Conservation (phyloP, 1,139 yeast species). For the Groenewaldozyma sp. region DNA sequence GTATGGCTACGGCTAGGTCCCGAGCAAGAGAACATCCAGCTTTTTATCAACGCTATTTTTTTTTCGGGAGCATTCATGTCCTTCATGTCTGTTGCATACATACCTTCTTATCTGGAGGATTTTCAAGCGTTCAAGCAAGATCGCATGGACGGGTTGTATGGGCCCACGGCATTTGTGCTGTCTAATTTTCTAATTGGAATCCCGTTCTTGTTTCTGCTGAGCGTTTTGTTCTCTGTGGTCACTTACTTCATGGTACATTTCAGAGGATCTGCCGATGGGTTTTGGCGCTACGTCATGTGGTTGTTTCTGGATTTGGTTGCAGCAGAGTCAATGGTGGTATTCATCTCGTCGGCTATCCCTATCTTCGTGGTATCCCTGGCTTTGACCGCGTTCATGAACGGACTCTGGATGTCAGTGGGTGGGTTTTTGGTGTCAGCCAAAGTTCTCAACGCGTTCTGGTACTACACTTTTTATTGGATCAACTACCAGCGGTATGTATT, state of each 20-base stretch:
- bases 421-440: constrained; percentile 33
- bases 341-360: constrained; percentile 31
- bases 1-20: constrained; percentile 33
- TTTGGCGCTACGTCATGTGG: constrained; percentile 33
- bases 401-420: constrained; percentile 40
- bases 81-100: constrained; percentile 38
- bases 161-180: constrained; percentile 31
- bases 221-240: constrained; percentile 29
- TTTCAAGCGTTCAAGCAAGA: constrained; percentile 29
- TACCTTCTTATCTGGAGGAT: constrained; percentile 36
- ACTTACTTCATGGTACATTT: constrained; percentile 34
- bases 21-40: constrained; percentile 31
- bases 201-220: constrained; percentile 33
- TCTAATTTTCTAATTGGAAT: constrained; percentile 34
- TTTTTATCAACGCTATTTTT: constrained; percentile 35
- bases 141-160: constrained; percentile 32
- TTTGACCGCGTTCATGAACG: constrained; percentile 35
- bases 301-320: constrained; percentile 34
- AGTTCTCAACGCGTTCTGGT: constrained; percentile 34
- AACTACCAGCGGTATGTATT: constrained; percentile 36
- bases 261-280: constrained; percentile 26
- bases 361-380: constrained; percentile 35
- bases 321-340: constrained; percentile 36
- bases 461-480: constrained; percentile 36
- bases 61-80: constrained; percentile 39